These are phyloP conservation scores for Fusarium marasasianum DNA, from an alignment of 2,329 filamentous ascomycete species.

Conservation along the genomic window DNA sequence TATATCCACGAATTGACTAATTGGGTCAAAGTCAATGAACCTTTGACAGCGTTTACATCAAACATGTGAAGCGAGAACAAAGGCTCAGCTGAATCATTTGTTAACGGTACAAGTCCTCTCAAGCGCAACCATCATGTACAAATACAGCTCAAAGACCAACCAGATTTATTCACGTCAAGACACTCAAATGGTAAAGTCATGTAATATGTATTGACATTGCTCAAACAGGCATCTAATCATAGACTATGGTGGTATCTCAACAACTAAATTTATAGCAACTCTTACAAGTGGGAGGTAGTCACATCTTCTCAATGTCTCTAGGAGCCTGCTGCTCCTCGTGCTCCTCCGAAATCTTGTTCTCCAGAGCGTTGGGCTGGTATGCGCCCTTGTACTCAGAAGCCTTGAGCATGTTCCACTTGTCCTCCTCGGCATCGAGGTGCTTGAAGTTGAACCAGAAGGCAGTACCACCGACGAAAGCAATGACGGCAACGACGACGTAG, in stretches of 20 bases:
- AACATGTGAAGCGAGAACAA: neutral
- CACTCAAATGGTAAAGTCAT: neutral
- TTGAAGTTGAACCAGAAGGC: slow-evolving; percentile 76
- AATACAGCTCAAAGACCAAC: neutral
- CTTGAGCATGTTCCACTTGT: slow-evolving; percentile 71
- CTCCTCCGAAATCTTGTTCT: slow-evolving; percentile 41
- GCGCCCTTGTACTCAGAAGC: slow-evolving; percentile 56
- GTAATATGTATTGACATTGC: neutral
- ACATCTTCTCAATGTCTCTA: slow-evolving; percentile 33
- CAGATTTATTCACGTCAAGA: neutral
- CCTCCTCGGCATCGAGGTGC: slow-evolving; percentile 73
- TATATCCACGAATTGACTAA: neutral
- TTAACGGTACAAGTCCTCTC: fast-evolving
- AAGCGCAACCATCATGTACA: neutral
- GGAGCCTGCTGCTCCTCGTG: slow-evolving; percentile 32
- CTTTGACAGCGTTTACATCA: neutral
- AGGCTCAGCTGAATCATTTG: neutral
- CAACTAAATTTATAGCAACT: slow-evolving; percentile 22
- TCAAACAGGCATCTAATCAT: slow-evolving; percentile 2
- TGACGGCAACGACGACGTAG: slow-evolving; percentile 70
- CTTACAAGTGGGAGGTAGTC: slow-evolving; percentile 5
- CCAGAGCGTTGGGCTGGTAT: slow-evolving; percentile 50
- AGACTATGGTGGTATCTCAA: slow-evolving; percentile 27
- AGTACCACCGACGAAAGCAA: slow-evolving; percentile 69
- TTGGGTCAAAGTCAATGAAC: neutral